A percentile compares a stretch with the other conserved stretches of the same genome.
These are phyloP conservation scores for Coniella vitis DNA, from an alignment of 2,329 filamentous ascomycete genomes.

Conservation along the genomic window DNA sequence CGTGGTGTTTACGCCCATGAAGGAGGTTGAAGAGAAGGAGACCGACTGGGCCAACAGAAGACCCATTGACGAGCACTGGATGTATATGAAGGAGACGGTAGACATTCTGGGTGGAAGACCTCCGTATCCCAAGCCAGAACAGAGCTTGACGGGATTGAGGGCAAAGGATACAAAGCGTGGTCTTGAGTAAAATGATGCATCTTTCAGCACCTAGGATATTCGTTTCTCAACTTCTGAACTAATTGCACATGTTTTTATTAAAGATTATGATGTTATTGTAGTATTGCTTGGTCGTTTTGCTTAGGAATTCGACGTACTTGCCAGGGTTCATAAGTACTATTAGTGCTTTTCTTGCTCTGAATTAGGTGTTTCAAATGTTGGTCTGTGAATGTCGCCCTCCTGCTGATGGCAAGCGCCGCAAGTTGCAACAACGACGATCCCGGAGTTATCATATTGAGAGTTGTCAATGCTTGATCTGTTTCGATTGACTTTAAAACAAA, in stretches of 20 bases:
- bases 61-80: conserved; percentile 81
- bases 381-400: too few species aligned
- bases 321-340: too few species aligned
- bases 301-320: background rate
- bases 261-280: background rate
- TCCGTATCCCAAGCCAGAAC: conserved; percentile 41
- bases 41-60: conserved; percentile 92
- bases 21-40: conserved; percentile 70
- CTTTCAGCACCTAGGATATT: background rate
- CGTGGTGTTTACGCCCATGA: conserved; percentile 81
- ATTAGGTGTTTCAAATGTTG: too few species aligned
- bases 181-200: conserved; percentile 18
- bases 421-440: too few species aligned
- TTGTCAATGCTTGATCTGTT: too few species aligned
- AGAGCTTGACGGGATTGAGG: conserved; percentile 41
- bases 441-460: too few species aligned
- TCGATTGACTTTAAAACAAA: too few species aligned
- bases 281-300: background rate
- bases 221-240: background rate
- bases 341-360: too few species aligned
- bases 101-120: conserved; percentile 76
- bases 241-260: background rate
- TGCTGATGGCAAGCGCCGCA: too few species aligned
- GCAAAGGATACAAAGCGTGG: conserved; percentile 59
- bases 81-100: conserved; percentile 70